Conservation (phyloP, 495 filamentous ascomycete species). For the Aspergillus sclerotiicarbonarius region DNA sequence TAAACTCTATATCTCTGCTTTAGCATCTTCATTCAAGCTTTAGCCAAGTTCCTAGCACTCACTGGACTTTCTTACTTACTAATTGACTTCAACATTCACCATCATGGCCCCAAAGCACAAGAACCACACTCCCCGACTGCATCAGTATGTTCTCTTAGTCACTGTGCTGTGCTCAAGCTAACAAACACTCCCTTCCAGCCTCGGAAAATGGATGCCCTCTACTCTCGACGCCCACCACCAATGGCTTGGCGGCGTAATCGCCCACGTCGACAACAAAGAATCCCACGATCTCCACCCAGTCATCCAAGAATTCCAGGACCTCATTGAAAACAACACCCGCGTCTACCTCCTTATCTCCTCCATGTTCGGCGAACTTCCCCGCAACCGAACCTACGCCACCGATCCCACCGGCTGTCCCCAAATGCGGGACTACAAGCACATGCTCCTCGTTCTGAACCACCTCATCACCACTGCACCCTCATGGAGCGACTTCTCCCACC, state of each 20-base stretch:
- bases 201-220: conserved; percentile 41
- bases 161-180: background rate
- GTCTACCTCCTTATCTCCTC: conserved; percentile 36
- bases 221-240: conserved; percentile 28
- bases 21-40: too few relatives aligned
- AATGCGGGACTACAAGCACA: conserved; percentile 62
- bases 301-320: conserved; percentile 39
- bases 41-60: too few relatives aligned
- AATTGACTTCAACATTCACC: background rate
- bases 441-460: conserved; percentile 63
- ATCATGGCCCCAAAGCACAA: background rate
- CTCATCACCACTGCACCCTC: conserved; percentile 61
- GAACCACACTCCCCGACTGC: conserved; percentile 1
- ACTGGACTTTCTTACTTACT: background rate
- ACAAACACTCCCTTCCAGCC: conserved; percentile 5
- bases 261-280: conserved; percentile 26
- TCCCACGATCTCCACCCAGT: conserved; percentile 32
- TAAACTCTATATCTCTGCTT: too few relatives aligned
- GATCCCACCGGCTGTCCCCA: conserved; percentile 60
- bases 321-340: conserved; percentile 45
- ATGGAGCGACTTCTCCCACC: conserved; percentile 51
- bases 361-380: conserved; percentile 70
- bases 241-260: conserved; percentile 37
- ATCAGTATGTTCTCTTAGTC: background rate
- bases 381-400: conserved; percentile 49